Evolutionary conservation across 2,329 filamentous ascomycete species (phyloP), one percentile per base, ranked within the genome.

Genomic region (Escovopsis sp.): DNA sequence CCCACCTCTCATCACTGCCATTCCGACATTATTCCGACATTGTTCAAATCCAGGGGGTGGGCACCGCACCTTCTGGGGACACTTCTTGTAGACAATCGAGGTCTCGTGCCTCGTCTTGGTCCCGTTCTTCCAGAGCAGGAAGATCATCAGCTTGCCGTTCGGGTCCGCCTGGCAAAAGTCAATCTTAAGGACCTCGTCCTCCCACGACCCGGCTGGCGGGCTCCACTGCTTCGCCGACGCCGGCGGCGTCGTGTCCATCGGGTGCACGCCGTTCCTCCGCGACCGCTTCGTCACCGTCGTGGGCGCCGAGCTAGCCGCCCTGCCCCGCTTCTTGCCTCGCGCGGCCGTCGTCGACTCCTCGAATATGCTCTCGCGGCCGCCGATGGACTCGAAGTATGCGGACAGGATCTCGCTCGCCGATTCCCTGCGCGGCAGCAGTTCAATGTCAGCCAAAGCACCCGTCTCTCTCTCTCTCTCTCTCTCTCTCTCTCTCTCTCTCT

Each of bases 151-250:
- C 45, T 69, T 71, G 15, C 70, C 72, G 4, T 64, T 66, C 26
- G 72, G 65, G 40, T 73, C 70, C 50, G 85, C 78, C 51, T 85
- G 75, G 44, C 82, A 81, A 1, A 80, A 82, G 49, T 87, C 82
- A 30, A 91, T 78, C 1, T 67, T 66, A 18, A 73, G 68, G 23
- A 89, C 75, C 3, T 83, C 69, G 10, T 85, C 75, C 50, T 91
- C 85, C 85, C 85, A 91, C 30, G 72, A 79, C 7, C 84, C 84
- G 2, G 72, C 67, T 0, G 85, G 85, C 2, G 81, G 80, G 44
- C 71, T 73, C 73, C 81, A 86, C 42, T 61, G 61, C 43, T 62
- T 64, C 3, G 56, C 57, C 26, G 63, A 65, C 1, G 61, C 60
- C 0, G 75, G 70, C 0, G 74, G 67, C 8, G 69, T 68, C 12